phyloP scores from a whole-genome alignment of 768 basidiomycete genomes.

The Suillus luteus region DNA sequence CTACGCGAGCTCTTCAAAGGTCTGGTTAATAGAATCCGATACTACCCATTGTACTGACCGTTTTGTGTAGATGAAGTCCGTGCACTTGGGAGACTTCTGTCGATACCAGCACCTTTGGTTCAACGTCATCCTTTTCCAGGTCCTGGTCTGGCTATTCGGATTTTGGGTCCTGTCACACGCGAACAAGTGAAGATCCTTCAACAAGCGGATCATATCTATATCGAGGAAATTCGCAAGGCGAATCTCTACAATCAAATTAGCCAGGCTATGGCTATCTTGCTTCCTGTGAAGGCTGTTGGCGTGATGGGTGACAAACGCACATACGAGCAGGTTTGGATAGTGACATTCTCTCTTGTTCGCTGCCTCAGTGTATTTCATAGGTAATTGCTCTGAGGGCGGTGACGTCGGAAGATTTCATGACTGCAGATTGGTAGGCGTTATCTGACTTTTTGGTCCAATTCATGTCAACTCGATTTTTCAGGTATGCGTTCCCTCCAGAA shows the following conservation, averaged over 20 bases:
- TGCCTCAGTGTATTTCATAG: constrained; percentile 35
- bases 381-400: constrained; percentile 95
- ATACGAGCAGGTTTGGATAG: constrained; percentile 76
- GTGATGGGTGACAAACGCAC: constrained; percentile 97
- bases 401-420: constrained; percentile 99
- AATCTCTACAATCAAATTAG: constrained; percentile 91
- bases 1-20: constrained; percentile 98
- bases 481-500: constrained; percentile 94
- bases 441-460: constrained; percentile 15
- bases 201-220: constrained; percentile 92
- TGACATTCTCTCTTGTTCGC: background rate
- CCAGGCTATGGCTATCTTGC: constrained; percentile 94
- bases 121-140: constrained; percentile 99
- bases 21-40: constrained; percentile 33
- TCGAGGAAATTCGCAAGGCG: constrained; percentile 95
- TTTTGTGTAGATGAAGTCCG: constrained; percentile 84
- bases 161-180: constrained; percentile 92
- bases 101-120: constrained; percentile 90
- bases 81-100: constrained; percentile 84
- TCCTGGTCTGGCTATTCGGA: constrained; percentile 96
- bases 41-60: background rate
- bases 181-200: constrained; percentile 92
- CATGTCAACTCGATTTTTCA: constrained; percentile 37
- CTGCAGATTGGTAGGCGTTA: constrained; percentile 85
- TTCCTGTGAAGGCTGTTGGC: constrained; percentile 96